Conservation (phyloP, 1,284 basidiomycete species). For the Laetiporus sulphureus region DNA sequence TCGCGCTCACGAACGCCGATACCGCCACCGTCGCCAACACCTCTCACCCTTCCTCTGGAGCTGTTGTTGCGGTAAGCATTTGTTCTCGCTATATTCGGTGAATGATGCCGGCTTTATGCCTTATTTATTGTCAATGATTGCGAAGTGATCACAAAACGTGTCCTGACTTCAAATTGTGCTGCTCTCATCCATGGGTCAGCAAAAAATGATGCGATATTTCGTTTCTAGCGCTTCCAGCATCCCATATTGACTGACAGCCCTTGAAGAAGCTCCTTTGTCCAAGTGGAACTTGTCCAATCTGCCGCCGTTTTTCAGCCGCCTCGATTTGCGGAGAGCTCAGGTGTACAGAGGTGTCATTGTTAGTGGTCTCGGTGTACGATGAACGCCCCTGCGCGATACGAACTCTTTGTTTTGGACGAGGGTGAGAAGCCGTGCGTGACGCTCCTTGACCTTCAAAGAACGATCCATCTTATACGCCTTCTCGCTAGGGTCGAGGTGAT, state of each 20-base stretch:
- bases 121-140: conserved; percentile 71
- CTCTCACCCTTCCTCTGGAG: too few species aligned
- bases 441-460: not conserved
- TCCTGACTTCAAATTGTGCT: conserved; percentile 24
- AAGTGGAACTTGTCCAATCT: too few species aligned
- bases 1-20: too few species aligned
- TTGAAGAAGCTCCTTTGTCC: too few species aligned
- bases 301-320: too few species aligned
- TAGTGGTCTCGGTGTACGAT: conserved; percentile 35
- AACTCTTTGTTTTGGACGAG: conserved; percentile 87
- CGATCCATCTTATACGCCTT: too few species aligned
- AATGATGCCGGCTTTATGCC: conserved; percentile 43
- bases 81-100: conserved; percentile 1
- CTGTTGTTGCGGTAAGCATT: too few species aligned
- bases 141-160: conserved; percentile 43
- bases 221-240: too few species aligned
- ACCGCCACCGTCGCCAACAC: too few species aligned
- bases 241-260: too few species aligned
- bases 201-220: not conserved
- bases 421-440: conserved; percentile 83
- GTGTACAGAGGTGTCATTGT: too few species aligned
- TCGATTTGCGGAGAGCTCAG: too few species aligned
- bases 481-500: conserved; percentile 75
- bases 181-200: not conserved
- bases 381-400: conserved; percentile 92